Percentiles rank a stretch among this genome's conserved stretches.
phyloP scores from a whole-genome alignment of 2,329 filamentous ascomycete species.

The Fusarium solani-melongenae region DNA sequence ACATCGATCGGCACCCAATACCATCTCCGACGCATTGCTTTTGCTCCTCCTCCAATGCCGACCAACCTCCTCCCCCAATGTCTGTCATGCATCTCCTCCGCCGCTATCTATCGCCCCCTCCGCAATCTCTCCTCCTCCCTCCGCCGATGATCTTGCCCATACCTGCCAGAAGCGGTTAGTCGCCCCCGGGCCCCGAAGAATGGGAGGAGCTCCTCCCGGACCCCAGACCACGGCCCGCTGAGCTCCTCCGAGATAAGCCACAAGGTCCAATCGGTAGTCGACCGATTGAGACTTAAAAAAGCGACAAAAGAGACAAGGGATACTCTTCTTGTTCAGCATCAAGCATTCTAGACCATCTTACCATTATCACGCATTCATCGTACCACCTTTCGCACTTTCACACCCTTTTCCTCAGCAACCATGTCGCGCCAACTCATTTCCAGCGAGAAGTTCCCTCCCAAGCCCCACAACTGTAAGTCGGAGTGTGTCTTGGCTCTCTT shows the following conservation, averaged over 20 bases:
- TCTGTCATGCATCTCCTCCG: neutral
- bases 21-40: neutral
- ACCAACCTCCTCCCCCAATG: neutral
- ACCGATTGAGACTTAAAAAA: neutral
- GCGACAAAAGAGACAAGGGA: neutral
- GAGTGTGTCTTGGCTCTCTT: neutral
- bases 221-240: neutral
- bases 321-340: neutral
- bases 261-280: neutral
- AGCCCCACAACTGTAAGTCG: slow-evolving; percentile 57
- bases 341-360: neutral
- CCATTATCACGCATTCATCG: slow-evolving; percentile 4
- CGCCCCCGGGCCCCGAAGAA: neutral
- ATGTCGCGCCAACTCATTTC: slow-evolving; percentile 60
- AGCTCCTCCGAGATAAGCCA: slow-evolving; percentile 20
- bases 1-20: neutral
- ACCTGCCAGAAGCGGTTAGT: neutral
- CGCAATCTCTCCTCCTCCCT: neutral
- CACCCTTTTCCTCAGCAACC: slow-evolving; percentile 6
- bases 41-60: neutral
- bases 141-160: neutral
- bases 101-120: neutral
- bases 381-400: neutral
- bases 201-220: slow-evolving; percentile 21
- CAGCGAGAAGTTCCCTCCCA: slow-evolving; percentile 58